Evolutionary conservation across 2,329 filamentous ascomycete species (phyloP).

Genomic region (Elsinoe perseae): DNA sequence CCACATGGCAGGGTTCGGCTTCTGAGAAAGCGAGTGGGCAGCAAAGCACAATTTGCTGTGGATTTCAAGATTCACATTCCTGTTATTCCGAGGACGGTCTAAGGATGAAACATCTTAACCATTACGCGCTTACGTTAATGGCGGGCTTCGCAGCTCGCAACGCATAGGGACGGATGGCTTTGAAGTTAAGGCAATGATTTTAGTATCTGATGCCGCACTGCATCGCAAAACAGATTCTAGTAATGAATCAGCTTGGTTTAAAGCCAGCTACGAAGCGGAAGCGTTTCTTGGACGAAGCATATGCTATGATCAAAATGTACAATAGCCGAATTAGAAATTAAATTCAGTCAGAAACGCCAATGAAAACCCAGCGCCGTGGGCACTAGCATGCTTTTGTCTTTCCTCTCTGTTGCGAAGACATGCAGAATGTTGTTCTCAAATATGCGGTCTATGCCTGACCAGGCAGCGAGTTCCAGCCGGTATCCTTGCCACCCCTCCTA

Average conservation of each 20-base stretch:
- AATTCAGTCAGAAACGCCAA: background rate
- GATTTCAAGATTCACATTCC: no score
- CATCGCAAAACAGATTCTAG: background rate
- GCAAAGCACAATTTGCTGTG: no score
- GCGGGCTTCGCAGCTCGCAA: no score
- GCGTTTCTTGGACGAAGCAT: conserved; percentile 1
- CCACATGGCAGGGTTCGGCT: no score
- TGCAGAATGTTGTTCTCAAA: background rate
- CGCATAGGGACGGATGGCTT: no score
- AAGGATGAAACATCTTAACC: no score
- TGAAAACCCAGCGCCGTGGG: background rate
- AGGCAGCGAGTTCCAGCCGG: background rate
- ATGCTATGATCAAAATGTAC: conserved; percentile 6
- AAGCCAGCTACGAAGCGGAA: conserved; percentile 7
- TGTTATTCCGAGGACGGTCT: no score
- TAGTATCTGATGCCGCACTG: background rate
- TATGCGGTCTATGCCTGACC: conserved; percentile 5
- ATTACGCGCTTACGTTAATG: no score
- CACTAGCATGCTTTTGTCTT: background rate
- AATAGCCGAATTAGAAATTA: background rate
- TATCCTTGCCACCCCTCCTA: conserved; percentile 5
- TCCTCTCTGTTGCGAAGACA: background rate
- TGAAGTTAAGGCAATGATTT: background rate
- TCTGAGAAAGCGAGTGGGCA: no score
- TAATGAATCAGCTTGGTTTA: conserved; percentile 1